Conservation (phyloP, 139 green algal genomes). For the Chlorella vulgaris region DNA sequence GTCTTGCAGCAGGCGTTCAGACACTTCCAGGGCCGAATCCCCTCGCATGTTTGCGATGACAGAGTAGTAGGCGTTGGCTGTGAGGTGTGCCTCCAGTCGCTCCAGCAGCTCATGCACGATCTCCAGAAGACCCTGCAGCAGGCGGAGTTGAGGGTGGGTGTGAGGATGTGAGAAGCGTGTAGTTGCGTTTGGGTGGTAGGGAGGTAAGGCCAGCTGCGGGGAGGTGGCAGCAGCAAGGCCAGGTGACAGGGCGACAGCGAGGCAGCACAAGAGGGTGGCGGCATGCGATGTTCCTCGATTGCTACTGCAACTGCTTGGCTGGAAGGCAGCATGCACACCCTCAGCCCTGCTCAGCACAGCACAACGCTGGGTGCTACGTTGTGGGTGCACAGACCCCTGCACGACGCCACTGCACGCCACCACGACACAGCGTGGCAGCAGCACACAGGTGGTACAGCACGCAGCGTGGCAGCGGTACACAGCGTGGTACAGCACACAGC, state of each 20-base stretch:
- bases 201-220: neutral
- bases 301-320: no score
- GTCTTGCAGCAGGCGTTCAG: constrained; percentile 61
- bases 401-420: no score
- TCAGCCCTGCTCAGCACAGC: no score
- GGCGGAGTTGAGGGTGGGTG: constrained; percentile 8
- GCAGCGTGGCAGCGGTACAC: no score
- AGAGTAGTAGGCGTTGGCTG: constrained; percentile 86
- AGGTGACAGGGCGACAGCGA: no score
- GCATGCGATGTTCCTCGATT: no score
- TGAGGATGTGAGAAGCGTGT: neutral
- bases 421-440: no score
- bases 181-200: neutral
- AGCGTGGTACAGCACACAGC: neutral
- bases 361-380: no score
- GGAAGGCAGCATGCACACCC: neutral
- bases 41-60: constrained; percentile 94
- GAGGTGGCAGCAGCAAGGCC: no score
- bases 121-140: constrained; percentile 71
- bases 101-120: constrained; percentile 95
- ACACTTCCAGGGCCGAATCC: constrained; percentile 76
- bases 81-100: constrained; percentile 93
- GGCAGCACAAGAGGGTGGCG: neutral
- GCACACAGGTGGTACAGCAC: no score
- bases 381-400: no score